Evolutionary conservation across 1,139 yeast genomes (phyloP), one percentile per base, ranked within the genome.

Genomic region (Taiozyma onychis): DNA sequence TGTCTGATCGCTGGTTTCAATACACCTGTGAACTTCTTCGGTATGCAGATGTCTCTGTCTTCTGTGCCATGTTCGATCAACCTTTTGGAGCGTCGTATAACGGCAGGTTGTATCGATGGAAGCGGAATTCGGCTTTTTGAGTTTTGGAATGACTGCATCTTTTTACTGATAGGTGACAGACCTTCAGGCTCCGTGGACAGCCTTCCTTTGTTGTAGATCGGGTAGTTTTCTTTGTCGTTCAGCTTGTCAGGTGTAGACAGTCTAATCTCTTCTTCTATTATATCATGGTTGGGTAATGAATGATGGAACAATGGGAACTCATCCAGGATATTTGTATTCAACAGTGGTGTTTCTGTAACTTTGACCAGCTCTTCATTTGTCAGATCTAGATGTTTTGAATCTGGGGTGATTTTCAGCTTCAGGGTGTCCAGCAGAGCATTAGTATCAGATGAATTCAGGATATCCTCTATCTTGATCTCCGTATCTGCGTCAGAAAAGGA

Each of bases 81-180:
- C 44, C 64, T 48, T 49, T 52, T 59, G 0, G 62, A 58, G 4
- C 60, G 54, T 14, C 64, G 51, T 16, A 55, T 30, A 43, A 4
- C 49, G 22, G 35, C 24, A 37, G 41, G 41, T 37, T 21, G 43
- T 42, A 10, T 34, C 32, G 46, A 1, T 39, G 60, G 58, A 21
- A 55, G 45, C 3, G 62, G 62, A 14, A 58, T 60, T 21, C 51
- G 45, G 41, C 62, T 57, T 37, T 51, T 56, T n/a, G 47, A 21
- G 34, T 43, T 51, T 11, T 53, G 48, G 9, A 43, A 32, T 10
- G 37, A 30, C 30, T 39, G 47, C 48, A 42, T 44, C 39, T 46
- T 50, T 39, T 34, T 44, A 27, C 42, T 45, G 30, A 44, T 51
- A 2, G 53, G 54, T 2, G 57, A 51, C 41, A 48, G 45, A 11